Base-by-base conservation (phyloP, 2,329 filamentous ascomycete species). In the Venturia asperata region DNA sequence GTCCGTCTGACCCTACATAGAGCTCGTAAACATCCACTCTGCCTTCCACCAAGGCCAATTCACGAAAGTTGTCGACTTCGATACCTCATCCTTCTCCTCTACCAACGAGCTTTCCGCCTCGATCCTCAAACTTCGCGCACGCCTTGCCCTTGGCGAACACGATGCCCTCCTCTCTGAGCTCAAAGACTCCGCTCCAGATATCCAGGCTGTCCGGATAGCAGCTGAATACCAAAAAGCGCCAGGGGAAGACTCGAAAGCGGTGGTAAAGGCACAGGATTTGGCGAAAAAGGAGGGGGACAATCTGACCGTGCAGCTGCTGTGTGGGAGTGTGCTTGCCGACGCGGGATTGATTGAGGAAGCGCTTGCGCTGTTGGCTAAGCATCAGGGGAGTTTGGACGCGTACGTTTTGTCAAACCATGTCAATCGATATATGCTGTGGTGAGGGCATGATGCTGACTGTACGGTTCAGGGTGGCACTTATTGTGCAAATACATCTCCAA, bases 401-500 rank as follows among this genome's bases (percentile, higher is more conserved):
- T 94, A 81, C 70, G 88, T 83, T 27, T 60, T 41, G 39, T 41
- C 10, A 41, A 41, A 15, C 15, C 39, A 41, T 11, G 39, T 15
- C 39, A 10, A 10, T 41, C 11, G 10, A 41, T 41, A 24, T 55
- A 7, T 49, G 45, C 39, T 17, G n/a, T 61, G 63, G 21, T n/a
- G 13, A 17, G 43, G 30, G 5, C 42, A 24, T 34, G 10, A n/a
- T 62, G 55, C 60, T 47, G 62, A 27, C 60, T 61, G 34, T 7
- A 13, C 7, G 27, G 19, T 1, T 66, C 70, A 89, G 91, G 64
- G 91, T 97, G 63, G 89, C 92, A 56, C 80, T 97, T 67, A 92
- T 94, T 69, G 87, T 92, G 39, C 93, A 99, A 76, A 95, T 97
- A 70, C 88, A 97, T 73, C 86, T 97, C 11, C 84, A 90, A 70